A percentile compares a stretch with the other conserved stretches of the same genome.
Conservation (phyloP, 2,329 filamentous ascomycete genomes). For the Pseudocercospora crystallina region DNA sequence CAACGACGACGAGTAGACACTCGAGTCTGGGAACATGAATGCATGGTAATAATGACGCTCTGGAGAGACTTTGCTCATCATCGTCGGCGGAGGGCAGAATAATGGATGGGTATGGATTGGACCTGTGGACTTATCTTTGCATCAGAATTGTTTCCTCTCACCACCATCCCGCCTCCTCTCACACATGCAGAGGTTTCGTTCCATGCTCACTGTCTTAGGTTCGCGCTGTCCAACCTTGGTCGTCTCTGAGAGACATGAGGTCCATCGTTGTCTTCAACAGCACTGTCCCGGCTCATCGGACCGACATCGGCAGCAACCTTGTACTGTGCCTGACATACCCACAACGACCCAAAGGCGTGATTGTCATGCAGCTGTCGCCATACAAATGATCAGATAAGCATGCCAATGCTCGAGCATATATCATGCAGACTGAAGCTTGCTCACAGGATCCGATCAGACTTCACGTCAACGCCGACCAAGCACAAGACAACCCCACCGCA, state of each 20-base stretch:
- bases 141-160: no score
- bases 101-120: no score
- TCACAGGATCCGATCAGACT: background rate
- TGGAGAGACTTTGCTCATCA: no score
- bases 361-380: constrained; percentile 17
- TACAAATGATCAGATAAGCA: constrained; percentile 1
- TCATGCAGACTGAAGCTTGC: background rate
- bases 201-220: background rate
- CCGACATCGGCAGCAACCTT: constrained; percentile 15
- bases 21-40: no score
- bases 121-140: no score
- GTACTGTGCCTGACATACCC: constrained; percentile 6
- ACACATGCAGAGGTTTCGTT: no score
- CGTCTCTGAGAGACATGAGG: background rate
- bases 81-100: no score
- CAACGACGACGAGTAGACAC: no score
- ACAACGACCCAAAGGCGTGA: constrained; percentile 19
- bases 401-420: constrained; percentile 5
- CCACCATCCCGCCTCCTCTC: no score
- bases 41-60: no score
- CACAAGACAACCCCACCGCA: background rate
- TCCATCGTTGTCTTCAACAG: background rate
- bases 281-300: constrained; percentile 4
- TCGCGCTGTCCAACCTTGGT: background rate
- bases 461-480: background rate